phyloP scores from a whole-genome alignment of 345 rosid genomes.

The Nephelium lappaceum region DNA sequence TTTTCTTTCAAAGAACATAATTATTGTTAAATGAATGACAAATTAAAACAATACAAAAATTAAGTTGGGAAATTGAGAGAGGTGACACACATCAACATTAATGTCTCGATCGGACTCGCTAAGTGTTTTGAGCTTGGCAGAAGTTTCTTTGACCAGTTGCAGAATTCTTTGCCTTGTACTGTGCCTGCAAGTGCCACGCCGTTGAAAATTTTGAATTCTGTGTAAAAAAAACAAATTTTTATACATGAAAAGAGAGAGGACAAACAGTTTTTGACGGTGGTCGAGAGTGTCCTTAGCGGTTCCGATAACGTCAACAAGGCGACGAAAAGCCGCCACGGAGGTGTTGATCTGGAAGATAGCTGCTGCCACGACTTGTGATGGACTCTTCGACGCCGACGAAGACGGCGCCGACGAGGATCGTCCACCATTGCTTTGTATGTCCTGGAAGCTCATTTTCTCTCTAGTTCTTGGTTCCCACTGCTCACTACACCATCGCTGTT shows the following conservation, averaged over 20 bases:
- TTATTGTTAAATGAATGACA: background rate
- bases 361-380: slow-evolving; percentile 58
- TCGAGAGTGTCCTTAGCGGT: slow-evolving; percentile 70
- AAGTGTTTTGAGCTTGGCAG: slow-evolving; percentile 58
- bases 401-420: slow-evolving; percentile 35
- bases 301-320: slow-evolving; percentile 62
- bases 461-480: background rate
- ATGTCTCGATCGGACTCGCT: slow-evolving; percentile 54
- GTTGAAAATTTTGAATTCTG: background rate
- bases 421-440: slow-evolving; percentile 37
- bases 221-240: background rate
- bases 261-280: slow-evolving; percentile 58
- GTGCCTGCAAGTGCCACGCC: slow-evolving; percentile 41
- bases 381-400: slow-evolving; percentile 37
- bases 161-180: slow-evolving; percentile 59
- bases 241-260: background rate
- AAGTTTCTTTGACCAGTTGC: slow-evolving; percentile 66
- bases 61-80: background rate
- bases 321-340: slow-evolving; percentile 61
- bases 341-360: slow-evolving; percentile 78
- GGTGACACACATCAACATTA: slow-evolving; percentile 36
- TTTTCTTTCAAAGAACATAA: background rate
- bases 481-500: background rate
- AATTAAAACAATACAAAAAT: background rate
- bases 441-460: slow-evolving; percentile 59